Evolutionary conservation across 108 stramenopile species (phyloP).

Genomic region (Fragilariopsis cylindrus): DNA sequence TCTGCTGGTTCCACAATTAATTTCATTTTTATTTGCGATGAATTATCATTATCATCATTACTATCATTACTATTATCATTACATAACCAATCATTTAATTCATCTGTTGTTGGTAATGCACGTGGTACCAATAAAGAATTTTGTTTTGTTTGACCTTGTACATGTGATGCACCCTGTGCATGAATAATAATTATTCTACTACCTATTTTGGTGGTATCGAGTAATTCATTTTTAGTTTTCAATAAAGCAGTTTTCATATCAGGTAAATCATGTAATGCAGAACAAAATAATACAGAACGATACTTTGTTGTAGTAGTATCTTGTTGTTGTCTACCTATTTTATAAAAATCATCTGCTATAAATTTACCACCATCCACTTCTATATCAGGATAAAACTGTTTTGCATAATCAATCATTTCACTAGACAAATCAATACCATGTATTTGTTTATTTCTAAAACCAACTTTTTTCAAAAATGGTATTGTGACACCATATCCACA

Average conservation of each 20-base stretch:
- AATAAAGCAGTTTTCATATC: slow-evolving; percentile 46
- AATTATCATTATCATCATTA: neutral
- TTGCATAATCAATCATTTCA: slow-evolving; percentile 77
- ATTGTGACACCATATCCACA: slow-evolving; percentile 74
- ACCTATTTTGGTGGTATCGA: slow-evolving; percentile 41
- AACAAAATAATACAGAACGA: slow-evolving; percentile 69
- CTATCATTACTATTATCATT: neutral
- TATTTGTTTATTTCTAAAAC: slow-evolving; percentile 46
- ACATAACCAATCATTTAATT: slow-evolving; percentile 38
- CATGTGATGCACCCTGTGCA: slow-evolving; percentile 73
- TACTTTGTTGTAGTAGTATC: slow-evolving; percentile 31
- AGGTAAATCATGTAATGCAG: slow-evolving; percentile 68
- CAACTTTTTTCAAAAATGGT: slow-evolving; percentile 48
- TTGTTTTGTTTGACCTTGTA: slow-evolving; percentile 48
- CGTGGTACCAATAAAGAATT: slow-evolving; percentile 72
- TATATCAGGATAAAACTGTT: slow-evolving; percentile 35
- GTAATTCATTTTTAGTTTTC: slow-evolving; percentile 45
- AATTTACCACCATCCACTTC: slow-evolving; percentile 38
- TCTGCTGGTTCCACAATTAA: slow-evolving; percentile 23
- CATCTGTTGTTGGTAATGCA: slow-evolving; percentile 57
- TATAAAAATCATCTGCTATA: slow-evolving; percentile 50
- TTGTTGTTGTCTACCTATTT: neutral
- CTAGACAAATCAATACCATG: slow-evolving; percentile 65
- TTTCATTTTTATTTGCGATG: slow-evolving; percentile 6
- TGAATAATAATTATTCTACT: slow-evolving; percentile 52